These are phyloP conservation scores for Raphanus hybrid DNA, from an alignment of 441 rosid species.

Conservation along the genomic window DNA sequence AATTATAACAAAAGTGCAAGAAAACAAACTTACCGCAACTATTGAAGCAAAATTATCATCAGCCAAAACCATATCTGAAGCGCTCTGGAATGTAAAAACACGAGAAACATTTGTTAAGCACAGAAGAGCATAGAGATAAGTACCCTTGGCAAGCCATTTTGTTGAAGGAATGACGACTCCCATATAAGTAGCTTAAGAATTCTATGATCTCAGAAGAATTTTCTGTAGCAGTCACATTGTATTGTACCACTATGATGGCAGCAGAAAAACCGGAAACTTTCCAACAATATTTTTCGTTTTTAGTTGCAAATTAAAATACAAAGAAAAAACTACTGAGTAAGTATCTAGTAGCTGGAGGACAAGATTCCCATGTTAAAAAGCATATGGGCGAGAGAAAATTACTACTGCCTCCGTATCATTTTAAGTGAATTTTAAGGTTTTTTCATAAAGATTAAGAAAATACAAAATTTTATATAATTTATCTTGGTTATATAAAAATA, in stretches of 20 bases:
- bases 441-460: too few relatives aligned
- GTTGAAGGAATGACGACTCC: conserved; percentile 6
- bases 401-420: too few relatives aligned
- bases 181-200: conserved; percentile 17
- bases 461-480: too few relatives aligned
- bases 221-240: background rate
- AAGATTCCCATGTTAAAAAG: conserved; percentile 19
- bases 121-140: conserved; percentile 11
- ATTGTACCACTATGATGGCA: conserved; percentile 23
- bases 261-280: background rate
- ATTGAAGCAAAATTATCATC: conserved; percentile 99
- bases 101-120: conserved; percentile 21
- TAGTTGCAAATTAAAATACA: background rate
- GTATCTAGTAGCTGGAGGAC: conserved; percentile 3
- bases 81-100: conserved; percentile 66
- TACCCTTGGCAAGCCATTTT: conserved; percentile 19
- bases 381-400: background rate
- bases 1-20: conserved; percentile 28
- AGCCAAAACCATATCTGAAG: conserved; percentile 99
- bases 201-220: conserved; percentile 23
- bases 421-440: too few relatives aligned
- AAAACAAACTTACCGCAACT: conserved; percentile 72
- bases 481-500: too few relatives aligned
- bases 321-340: background rate
- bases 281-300: background rate